Conservation (phyloP, 495 filamentous ascomycete species). For the Aspergillus taichungensis region DNA sequence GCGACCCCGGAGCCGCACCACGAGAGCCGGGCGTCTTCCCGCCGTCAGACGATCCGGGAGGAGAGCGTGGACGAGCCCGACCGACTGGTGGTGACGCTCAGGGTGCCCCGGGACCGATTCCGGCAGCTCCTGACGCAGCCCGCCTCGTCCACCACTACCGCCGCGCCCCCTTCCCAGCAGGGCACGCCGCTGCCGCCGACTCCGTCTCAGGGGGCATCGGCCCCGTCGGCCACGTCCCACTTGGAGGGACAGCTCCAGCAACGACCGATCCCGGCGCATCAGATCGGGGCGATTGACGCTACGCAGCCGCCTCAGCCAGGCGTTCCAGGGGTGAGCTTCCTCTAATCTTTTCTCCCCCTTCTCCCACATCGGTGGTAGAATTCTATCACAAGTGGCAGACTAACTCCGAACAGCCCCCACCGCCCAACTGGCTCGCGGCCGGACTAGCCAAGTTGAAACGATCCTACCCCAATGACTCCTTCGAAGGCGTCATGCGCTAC, state of each 20-base stretch:
- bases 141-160: conserved; percentile 12
- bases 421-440: conserved; percentile 68
- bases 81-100: conserved; percentile 63
- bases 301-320: conserved; percentile 46
- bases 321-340: conserved; percentile 52
- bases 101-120: conserved; percentile 52
- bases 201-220: conserved; percentile 21
- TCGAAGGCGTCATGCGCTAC: conserved; percentile 84
- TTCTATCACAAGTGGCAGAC: conserved; percentile 4
- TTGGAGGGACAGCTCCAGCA: conserved; percentile 1
- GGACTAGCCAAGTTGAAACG: conserved; percentile 56
- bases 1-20: conserved; percentile 78
- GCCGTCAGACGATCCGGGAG: conserved; percentile 57
- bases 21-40: conserved; percentile 58
- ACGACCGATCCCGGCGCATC: conserved; percentile 31
- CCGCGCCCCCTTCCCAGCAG: conserved; percentile 39
- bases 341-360: too few relatives aligned
- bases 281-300: conserved; percentile 57
- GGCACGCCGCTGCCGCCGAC: conserved; percentile 44
- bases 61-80: conserved; percentile 59
- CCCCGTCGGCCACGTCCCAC: too few relatives aligned
- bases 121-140: conserved; percentile 48
- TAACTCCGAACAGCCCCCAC: conserved; percentile 50
- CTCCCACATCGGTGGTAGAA: not conserved
- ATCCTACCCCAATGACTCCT: conserved; percentile 63